These are phyloP conservation scores for Stromatinia cepivora DNA, from an alignment of 2,329 filamentous ascomycete species.

Conservation along the genomic window DNA sequence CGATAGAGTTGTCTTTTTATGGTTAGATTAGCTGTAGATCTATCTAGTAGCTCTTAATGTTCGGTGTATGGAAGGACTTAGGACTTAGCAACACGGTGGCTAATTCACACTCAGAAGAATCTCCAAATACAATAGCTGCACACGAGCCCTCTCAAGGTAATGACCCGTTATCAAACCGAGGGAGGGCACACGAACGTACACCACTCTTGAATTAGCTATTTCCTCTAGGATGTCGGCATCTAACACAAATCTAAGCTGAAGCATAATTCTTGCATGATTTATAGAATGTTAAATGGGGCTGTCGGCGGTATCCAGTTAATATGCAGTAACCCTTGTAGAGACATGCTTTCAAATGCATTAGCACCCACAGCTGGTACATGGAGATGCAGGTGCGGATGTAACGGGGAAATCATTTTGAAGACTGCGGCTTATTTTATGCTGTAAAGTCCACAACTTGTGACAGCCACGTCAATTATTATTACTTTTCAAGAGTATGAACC, in stretches of 20 bases:
- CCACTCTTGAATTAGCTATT: background rate
- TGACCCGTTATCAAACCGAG: background rate
- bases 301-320: background rate
- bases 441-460: background rate
- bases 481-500: background rate
- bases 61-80: background rate
- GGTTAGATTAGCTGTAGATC: background rate
- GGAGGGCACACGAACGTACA: background rate
- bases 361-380: background rate
- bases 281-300: background rate
- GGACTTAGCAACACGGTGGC: background rate
- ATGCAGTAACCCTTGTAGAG: conserved; percentile 9
- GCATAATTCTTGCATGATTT: conserved; percentile 3
- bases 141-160: background rate
- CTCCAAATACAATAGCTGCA: background rate
- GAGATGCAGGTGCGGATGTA: conserved; percentile 15
- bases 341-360: background rate
- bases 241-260: background rate
- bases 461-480: conserved; percentile 12
- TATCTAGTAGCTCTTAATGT: background rate
- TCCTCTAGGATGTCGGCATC: background rate
- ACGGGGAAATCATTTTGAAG: background rate
- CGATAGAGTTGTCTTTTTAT: background rate
- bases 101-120: background rate
- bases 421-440: background rate